phyloP scores from a whole-genome alignment of 2,329 filamentous ascomycete genomes.

The Shiraia bambusicola region DNA sequence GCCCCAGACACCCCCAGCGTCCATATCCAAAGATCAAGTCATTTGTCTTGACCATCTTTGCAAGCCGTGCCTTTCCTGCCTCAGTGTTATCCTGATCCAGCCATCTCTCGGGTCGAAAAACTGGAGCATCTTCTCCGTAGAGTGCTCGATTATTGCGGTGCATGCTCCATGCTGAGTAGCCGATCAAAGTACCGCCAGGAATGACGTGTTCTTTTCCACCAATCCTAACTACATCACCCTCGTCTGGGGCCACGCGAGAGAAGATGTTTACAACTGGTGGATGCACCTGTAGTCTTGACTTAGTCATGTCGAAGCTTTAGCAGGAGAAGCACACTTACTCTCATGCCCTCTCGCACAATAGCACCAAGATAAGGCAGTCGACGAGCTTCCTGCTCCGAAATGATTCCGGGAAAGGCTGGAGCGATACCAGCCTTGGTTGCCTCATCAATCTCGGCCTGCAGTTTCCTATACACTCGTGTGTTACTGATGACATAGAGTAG shows the following conservation, averaged over 20 bases:
- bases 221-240: slow-evolving; percentile 36
- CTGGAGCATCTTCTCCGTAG: slow-evolving; percentile 45
- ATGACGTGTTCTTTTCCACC: slow-evolving; percentile 31
- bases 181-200: slow-evolving; percentile 39
- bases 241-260: slow-evolving; percentile 32
- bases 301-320: neutral
- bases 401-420: slow-evolving; percentile 38
- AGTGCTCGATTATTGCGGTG: slow-evolving; percentile 33
- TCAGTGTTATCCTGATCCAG: slow-evolving; percentile 30
- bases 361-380: slow-evolving; percentile 50
- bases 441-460: slow-evolving; percentile 51
- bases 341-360: slow-evolving; percentile 51
- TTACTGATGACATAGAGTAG: slow-evolving; percentile 57
- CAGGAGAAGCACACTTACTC: slow-evolving; percentile 16
- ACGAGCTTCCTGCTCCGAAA: slow-evolving; percentile 51
- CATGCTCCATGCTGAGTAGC: slow-evolving; percentile 38
- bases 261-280: slow-evolving; percentile 43
- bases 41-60: slow-evolving; percentile 35
- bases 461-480: slow-evolving; percentile 48
- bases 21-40: slow-evolving; percentile 44
- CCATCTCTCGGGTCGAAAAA: slow-evolving; percentile 56
- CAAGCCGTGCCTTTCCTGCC: slow-evolving; percentile 26
- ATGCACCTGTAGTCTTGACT: slow-evolving; percentile 34
- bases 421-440: slow-evolving; percentile 44
- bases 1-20: slow-evolving; percentile 39